Evolutionary conservation across 345 rosid species (phyloP), one percentile per base, ranked within the genome.

Genomic region (Dipteronia sinensis): DNA sequence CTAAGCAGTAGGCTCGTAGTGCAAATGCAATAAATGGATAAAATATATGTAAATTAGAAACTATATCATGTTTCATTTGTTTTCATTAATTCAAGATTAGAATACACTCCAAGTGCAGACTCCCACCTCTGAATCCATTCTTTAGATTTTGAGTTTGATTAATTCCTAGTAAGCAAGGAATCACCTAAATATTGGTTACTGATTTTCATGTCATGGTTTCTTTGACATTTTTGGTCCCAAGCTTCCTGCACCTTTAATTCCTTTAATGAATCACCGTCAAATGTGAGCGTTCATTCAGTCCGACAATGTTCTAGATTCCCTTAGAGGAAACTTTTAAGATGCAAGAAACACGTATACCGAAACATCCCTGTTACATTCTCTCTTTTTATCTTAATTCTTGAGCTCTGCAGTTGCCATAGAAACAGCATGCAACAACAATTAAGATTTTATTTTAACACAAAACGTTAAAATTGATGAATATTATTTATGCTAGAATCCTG

Each of bases 11-110:
- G 69, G 64, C 62, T 44, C 20, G 2, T 49, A 40, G 46, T 62
- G 42, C 63, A 25, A 63, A 75, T 75, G 80, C 55, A 84, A 78
- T 69, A 46, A 77, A 51, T 42, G 46, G 34, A 69, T 22, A 29
- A 67, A 70, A 17, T 20, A 15, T 53, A 31, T 51, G 42, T 63
- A 71, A 56, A 55, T 53, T 67, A 69, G 61, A 74, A 71, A n/a
- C 44, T 9, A 34, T 11, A 10, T 9, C n/a, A 23, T 23, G 34
- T 65, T 34, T 65, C 65, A 38, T 62, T 62, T 17, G 7, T 25
- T 59, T 76, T 53, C 40, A 42, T 77, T 4, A 15, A 61, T 70
- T 61, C 15, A 72, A 38, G 7, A 11, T 56, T 31, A 6, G 22
- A 25, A 20, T 67, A 20, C 55, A 16, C n/a, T 15, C 56, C n/a